These are phyloP conservation scores for Aspergillus melleus DNA, from an alignment of 2,329 filamentous ascomycete species.

Conservation along the genomic window DNA sequence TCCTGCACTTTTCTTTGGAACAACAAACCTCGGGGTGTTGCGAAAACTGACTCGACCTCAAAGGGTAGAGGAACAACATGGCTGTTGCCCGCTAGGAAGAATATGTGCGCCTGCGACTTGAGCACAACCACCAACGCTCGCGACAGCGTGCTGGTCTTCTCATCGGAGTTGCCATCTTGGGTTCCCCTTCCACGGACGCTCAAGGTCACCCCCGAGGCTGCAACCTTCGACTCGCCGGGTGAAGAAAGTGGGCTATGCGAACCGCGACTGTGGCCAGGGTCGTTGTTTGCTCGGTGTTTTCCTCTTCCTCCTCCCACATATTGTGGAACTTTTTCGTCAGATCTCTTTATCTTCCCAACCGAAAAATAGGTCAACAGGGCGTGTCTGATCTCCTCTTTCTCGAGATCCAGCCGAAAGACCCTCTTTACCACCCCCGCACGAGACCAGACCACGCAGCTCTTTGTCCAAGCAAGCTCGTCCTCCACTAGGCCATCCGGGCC, in stretches of 20 bases:
- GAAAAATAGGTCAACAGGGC: slow-evolving; percentile 84
- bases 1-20: slow-evolving; percentile 73
- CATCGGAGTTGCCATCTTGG: slow-evolving; percentile 18
- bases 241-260: slow-evolving; percentile 16
- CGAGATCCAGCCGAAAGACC: slow-evolving; percentile 80
- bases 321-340: slow-evolving; percentile 10
- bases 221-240: slow-evolving; percentile 25
- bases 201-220: slow-evolving; percentile 22
- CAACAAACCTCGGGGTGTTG: slow-evolving; percentile 78
- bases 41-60: slow-evolving; percentile 83
- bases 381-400: slow-evolving; percentile 83
- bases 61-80: slow-evolving; percentile 94
- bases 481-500: slow-evolving; percentile 53
- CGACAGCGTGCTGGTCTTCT: slow-evolving; percentile 32
- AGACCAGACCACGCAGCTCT: slow-evolving; percentile 81
- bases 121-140: slow-evolving; percentile 85
- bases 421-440: slow-evolving; percentile 81
- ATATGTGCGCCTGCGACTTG: slow-evolving; percentile 89
- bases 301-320: slow-evolving; percentile 6
- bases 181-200: slow-evolving; percentile 29
- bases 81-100: slow-evolving; percentile 82
- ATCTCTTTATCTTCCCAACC: slow-evolving; percentile 33
- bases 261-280: slow-evolving; percentile 9
- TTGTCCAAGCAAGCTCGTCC: slow-evolving; percentile 78
- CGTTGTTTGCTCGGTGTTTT: slow-evolving; percentile 1